Conservation (phyloP, 495 filamentous ascomycete species). For the Staphylotrichum longicolle region DNA sequence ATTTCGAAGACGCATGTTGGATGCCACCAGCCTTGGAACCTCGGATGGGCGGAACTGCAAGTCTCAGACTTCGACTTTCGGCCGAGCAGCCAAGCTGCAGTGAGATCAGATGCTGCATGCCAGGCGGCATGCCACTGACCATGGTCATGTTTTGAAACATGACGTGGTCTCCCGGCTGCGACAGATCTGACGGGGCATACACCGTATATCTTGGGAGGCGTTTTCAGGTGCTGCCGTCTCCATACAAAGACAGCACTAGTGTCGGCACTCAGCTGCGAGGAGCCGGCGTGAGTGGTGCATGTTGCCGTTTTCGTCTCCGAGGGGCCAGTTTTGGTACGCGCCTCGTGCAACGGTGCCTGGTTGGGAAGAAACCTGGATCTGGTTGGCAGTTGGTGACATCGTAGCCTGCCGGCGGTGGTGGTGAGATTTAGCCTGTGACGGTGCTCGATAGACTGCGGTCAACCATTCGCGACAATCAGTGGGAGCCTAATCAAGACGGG, state of each 20-base stretch:
- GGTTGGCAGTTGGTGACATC: conserved; percentile 3
- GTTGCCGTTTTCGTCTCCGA: neutral
- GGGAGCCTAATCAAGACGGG: neutral
- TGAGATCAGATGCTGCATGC: conserved; percentile 10
- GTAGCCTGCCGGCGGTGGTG: neutral
- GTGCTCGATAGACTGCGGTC: neutral
- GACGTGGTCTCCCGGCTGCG: neutral
- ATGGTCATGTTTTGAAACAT: neutral
- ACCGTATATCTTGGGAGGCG: too few species aligned
- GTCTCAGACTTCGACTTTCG: neutral
- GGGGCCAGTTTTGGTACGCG: neutral
- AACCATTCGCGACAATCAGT: neutral
- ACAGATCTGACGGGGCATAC: neutral
- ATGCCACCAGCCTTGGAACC: neutral
- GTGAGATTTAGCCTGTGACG: conserved; percentile 7
- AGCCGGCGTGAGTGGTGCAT: neutral
- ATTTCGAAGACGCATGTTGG: neutral
- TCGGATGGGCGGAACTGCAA: neutral
- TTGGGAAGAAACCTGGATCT: neutral
- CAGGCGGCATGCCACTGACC: neutral
- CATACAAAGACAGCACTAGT: neutral
- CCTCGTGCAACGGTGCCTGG: neutral
- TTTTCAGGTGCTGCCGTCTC: too few species aligned
- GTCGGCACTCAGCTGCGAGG: conserved; percentile 2
- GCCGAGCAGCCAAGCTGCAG: neutral